phyloP scores from a whole-genome alignment of 495 filamentous ascomycete genomes.

The Penicillium parvum region DNA sequence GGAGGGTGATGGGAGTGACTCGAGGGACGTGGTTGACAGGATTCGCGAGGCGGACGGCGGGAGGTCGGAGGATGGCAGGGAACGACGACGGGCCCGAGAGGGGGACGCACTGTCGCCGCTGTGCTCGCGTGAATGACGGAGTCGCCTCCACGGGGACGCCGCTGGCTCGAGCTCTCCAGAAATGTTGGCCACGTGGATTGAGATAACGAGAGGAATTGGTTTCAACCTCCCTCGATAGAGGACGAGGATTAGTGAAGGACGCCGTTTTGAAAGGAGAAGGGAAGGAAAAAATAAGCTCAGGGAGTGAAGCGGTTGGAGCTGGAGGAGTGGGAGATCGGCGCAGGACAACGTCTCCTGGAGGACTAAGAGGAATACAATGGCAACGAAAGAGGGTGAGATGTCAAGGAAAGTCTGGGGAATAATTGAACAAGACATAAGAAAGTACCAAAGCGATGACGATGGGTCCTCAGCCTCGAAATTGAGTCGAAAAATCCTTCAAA shows the following conservation, averaged over 20 bases:
- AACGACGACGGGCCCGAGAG: slow-evolving; percentile 25
- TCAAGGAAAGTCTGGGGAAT: not conserved
- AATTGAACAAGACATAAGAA: slow-evolving; percentile 3
- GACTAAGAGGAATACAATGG: not conserved
- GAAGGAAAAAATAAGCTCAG: not conserved
- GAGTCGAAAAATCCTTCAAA: slow-evolving; percentile 6
- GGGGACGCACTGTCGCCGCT: slow-evolving; percentile 25
- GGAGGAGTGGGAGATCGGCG: slow-evolving; percentile 15
- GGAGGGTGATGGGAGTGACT: slow-evolving; percentile 36
- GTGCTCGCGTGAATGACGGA: slow-evolving; percentile 24
- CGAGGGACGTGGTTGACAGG: slow-evolving; percentile 49
- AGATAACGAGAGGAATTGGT: slow-evolving; percentile 14
- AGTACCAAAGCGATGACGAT: not conserved
- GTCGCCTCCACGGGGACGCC: slow-evolving; percentile 25
- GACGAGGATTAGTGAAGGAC: slow-evolving; percentile 23
- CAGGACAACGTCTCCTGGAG: slow-evolving; percentile 6
- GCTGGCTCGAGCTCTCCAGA: not conserved
- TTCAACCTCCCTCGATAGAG: slow-evolving; percentile 34
- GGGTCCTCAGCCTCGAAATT: slow-evolving; percentile 13
- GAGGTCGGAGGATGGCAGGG: slow-evolving; percentile 31
- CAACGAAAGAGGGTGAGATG: not conserved
- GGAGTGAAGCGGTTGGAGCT: slow-evolving; percentile 1
- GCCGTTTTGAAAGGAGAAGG: slow-evolving; percentile 32
- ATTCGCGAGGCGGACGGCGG: slow-evolving; percentile 42
- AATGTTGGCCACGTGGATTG: slow-evolving; percentile 17